Base-by-base conservation (phyloP, 768 basidiomycete species). In the Leccinum incarnatum region DNA sequence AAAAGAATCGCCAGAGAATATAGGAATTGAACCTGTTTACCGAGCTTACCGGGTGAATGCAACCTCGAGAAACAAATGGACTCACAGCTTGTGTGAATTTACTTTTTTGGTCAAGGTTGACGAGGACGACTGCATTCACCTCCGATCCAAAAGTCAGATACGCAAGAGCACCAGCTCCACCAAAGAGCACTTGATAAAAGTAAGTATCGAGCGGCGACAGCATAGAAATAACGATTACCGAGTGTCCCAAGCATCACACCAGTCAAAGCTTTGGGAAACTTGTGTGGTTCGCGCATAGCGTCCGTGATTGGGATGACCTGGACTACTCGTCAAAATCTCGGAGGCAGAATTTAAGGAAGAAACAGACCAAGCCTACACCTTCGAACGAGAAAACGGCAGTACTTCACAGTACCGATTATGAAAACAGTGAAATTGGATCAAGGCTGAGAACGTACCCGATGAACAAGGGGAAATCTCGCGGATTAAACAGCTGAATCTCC, bases 321-420 rank as follows among this genome's bases (percentile, higher is more conserved):
- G n/a, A 62, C 34, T 14, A 3, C 21, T 21, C 49, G 58, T 65
- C 54, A 60, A 37, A 48, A 51, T 23, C 11, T 27, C 25, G 6
- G 32, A 46, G 19, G 30, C 27, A 12, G 5, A 36, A 27, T 36
- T 25, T 17, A 12, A 29, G n/a, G 47, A 45, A 27, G 29, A 30
- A 54, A 72, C 85, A 64, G 64, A 90, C 88, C 74, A 98, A 77
- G 51, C 96, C 97, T 64, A 99, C 93, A 9, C 96, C 96, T 74
- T 99, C 96, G 66, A 98, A 99, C 1, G 97, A 93, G 74, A 98
- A 98, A 30, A 98, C 96, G 3, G 97, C 96, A 23, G 97, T 98
- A 8, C 95, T 93, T 63, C 27, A 47, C 60, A 27, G 61, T 37
- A 17, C 27, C 15, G 56, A 61, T 5, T 63, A 50, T 50, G 4